These are phyloP conservation scores for Leccinellum albellum DNA, from an alignment of 768 basidiomycete species.

Conservation along the genomic window DNA sequence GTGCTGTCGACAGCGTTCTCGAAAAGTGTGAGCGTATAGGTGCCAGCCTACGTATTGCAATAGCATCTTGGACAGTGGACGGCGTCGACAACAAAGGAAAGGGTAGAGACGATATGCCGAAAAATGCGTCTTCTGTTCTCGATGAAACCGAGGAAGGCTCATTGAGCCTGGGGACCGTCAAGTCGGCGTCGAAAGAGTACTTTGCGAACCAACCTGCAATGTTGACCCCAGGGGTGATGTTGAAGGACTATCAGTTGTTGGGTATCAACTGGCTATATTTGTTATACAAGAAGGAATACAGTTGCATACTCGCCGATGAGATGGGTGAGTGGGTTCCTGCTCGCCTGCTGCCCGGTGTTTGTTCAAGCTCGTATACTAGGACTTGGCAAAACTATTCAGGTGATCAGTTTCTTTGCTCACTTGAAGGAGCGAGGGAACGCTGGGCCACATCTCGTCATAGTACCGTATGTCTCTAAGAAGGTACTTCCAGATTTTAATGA, in stretches of 20 bases:
- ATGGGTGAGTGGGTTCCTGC: conserved; percentile 68
- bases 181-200: conserved; percentile 53
- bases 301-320: conserved; percentile 97
- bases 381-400: conserved; percentile 97
- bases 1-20: conserved; percentile 83
- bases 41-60: conserved; percentile 61
- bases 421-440: conserved; percentile 73
- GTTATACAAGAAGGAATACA: conserved; percentile 72
- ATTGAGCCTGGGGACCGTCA: conserved; percentile 50
- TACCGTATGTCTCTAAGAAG: conserved; percentile 64
- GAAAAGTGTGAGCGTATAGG: conserved; percentile 88
- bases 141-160: conserved; percentile 59
- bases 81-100: conserved; percentile 33
- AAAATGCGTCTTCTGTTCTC: conserved; percentile 14
- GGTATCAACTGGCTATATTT: conserved; percentile 98
- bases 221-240: conserved; percentile 59
- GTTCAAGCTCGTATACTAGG: conserved; percentile 43
- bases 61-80: conserved; percentile 69
- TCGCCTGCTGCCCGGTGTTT: not conserved
- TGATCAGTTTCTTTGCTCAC: conserved; percentile 93
- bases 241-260: conserved; percentile 96
- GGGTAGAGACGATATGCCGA: conserved; percentile 33
- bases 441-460: conserved; percentile 91
- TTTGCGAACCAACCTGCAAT: conserved; percentile 70
- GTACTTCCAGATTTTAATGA: not conserved